These are phyloP conservation scores for Pyricularia sp. DNA, from an alignment of 2,329 filamentous ascomycete genomes.

Conservation along the genomic window DNA sequence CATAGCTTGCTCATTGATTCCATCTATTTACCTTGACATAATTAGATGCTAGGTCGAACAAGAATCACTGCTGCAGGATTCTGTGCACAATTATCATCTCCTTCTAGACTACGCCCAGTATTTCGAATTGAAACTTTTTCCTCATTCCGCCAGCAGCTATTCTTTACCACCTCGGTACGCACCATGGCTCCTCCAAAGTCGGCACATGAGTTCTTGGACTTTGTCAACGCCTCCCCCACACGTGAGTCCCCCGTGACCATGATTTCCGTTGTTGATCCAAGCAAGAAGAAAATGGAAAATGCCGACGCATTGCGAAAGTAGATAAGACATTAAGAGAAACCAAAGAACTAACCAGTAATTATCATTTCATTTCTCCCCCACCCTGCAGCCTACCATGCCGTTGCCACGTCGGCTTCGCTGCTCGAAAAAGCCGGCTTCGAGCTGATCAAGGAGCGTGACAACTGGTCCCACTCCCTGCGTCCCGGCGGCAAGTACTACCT, in stretches of 20 bases:
- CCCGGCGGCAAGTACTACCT: constrained; percentile 94
- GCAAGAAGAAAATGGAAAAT: not conserved
- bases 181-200: constrained; percentile 40
- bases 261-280: not conserved
- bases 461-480: constrained; percentile 66
- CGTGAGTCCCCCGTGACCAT: constrained; percentile 42
- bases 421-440: constrained; percentile 76
- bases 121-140: not conserved
- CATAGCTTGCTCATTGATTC: not conserved
- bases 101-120: not conserved
- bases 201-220: constrained; percentile 78
- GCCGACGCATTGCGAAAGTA: not conserved
- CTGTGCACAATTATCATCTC: not conserved
- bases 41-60: not conserved
- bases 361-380: not conserved
- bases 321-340: not conserved
- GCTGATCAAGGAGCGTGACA: constrained; percentile 79
- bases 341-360: not conserved
- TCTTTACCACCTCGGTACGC: constrained; percentile 10
- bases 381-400: constrained; percentile 76
- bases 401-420: constrained; percentile 61
- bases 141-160: not conserved
- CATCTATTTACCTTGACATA: too few relatives aligned
- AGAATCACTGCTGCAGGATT: not conserved
- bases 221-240: constrained; percentile 87